Evolutionary conservation across 1,139 yeast species (phyloP), one percentile per base, ranked within the genome.

Genomic region (Geotrichum reessii): DNA sequence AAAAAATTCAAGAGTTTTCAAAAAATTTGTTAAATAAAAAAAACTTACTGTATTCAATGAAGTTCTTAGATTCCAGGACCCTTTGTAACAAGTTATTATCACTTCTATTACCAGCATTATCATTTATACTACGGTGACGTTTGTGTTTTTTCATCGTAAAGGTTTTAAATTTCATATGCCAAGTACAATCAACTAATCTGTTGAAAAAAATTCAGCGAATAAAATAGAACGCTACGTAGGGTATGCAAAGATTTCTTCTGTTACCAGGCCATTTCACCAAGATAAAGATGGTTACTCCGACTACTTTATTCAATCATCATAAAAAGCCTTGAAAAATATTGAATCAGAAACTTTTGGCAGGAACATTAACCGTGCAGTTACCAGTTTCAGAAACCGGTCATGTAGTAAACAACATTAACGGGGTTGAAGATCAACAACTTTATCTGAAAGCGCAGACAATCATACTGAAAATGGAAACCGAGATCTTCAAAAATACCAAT

Each of bases 221-320:
- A 22, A 31, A 1, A 2, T 27, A 14, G 52, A 48, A 11, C n/a
- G 4, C n/a, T 47, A 37, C n/a, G 42, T 14, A 12, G 42, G 14
- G 4, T 37, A 37, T 12, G 6, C 42, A 37, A 19, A 37, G 42
- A 37, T 37, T 37, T 19, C 51, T 28, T 33, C 47, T 11, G 17
- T 47, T 14, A 21, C 47, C 24, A 33, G 53, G 12, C 59, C 59
- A 24, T 19, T 57, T 21, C 53, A 57, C 31, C 57, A 57, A 47
- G 59, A 57, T 27, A 57, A 57, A 22, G 59, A 57, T 33, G 59
- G 59, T 14, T 57, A 57, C 19, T 48, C 47, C 1, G 50, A 53
- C 44, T 53, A 42, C 25, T 42, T 52, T 27, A 40, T 52, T 6
- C 52, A 27, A 11, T 33, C 31, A 28, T 21, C 21, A 9, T 17